These are phyloP conservation scores for Aspergillus ellipticus DNA, from an alignment of 495 filamentous ascomycete species.

Conservation along the genomic window DNA sequence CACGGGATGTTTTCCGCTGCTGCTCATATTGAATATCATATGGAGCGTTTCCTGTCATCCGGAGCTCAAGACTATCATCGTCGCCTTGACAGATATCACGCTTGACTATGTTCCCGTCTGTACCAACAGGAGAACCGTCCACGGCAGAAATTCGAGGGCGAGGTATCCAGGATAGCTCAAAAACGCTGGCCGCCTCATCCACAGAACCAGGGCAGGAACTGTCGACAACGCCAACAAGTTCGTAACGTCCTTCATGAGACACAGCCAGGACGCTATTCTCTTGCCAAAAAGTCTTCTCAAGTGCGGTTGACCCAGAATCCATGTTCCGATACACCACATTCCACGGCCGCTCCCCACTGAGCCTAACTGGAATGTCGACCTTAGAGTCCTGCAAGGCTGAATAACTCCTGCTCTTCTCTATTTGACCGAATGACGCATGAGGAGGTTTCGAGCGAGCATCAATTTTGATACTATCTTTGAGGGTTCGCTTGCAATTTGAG, in stretches of 20 bases:
- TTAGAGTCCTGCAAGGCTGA: constrained; percentile 70
- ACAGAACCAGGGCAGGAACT: constrained; percentile 74
- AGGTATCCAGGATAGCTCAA: constrained; percentile 79
- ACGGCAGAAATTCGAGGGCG: constrained; percentile 68
- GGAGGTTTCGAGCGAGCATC: constrained; percentile 83
- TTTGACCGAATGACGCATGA: constrained; percentile 72
- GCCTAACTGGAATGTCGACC: constrained; percentile 71
- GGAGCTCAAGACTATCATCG: constrained; percentile 78
- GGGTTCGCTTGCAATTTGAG: constrained; percentile 74
- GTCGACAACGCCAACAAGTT: constrained; percentile 73
- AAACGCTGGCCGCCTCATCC: constrained; percentile 64
- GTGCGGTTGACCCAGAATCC: constrained; percentile 37
- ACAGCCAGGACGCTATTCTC: constrained; percentile 71
- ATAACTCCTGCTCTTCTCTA: constrained; percentile 71
- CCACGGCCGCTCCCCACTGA: constrained; percentile 83
- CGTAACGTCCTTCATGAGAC: constrained; percentile 64
- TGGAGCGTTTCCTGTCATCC: constrained; percentile 76
- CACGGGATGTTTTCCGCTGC: constrained; percentile 59
- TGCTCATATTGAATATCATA: constrained; percentile 80
- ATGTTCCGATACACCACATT: constrained; percentile 68
- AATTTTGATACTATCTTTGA: constrained; percentile 78
- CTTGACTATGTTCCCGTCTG: constrained; percentile 55
- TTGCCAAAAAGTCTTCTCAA: constrained; percentile 50
- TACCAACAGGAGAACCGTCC: constrained; percentile 54
- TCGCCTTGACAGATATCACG: constrained; percentile 91